Percentiles rank a stretch among this genome's conserved stretches.
These are phyloP conservation scores for Colletotrichum brevisporum DNA, from an alignment of 2,329 filamentous ascomycete species.

Conservation along the genomic window DNA sequence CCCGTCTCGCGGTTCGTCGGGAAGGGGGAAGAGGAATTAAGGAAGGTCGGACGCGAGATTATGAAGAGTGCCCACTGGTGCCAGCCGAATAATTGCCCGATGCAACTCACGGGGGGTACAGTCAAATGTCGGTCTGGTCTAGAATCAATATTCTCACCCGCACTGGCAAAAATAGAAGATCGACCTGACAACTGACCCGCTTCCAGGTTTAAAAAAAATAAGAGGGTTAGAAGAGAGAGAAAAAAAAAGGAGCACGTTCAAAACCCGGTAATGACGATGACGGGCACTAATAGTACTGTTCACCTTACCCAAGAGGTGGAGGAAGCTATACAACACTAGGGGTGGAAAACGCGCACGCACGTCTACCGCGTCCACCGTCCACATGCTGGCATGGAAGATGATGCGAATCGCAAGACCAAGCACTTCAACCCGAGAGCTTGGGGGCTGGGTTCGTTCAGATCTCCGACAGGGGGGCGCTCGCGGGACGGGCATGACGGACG, in stretches of 20 bases:
- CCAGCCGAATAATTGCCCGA: neutral
- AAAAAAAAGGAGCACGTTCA: neutral
- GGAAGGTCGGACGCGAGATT: constrained; percentile 18
- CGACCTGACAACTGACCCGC: constrained; percentile 6
- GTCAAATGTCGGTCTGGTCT: constrained; percentile 10
- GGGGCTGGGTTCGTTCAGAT: constrained; percentile 27
- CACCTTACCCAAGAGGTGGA: constrained; percentile 5
- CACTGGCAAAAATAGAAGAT: constrained; percentile 10
- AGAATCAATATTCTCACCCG: neutral
- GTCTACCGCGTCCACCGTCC: constrained; percentile 15
- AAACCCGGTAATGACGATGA: constrained; percentile 19
- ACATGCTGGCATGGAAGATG: constrained; percentile 20
- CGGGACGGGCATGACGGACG: constrained; percentile 1
- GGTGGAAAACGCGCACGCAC: constrained; percentile 9
- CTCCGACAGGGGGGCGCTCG: constrained; percentile 23
- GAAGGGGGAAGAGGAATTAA: constrained; percentile 24
- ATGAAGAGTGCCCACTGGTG: neutral
- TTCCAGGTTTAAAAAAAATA: too few species aligned
- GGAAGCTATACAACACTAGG: neutral
- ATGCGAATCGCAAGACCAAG: constrained; percentile 24
- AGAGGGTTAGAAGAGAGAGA: neutral
- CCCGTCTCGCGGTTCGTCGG: constrained; percentile 15
- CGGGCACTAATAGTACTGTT: neutral
- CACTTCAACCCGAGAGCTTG: constrained; percentile 30
- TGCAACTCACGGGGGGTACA: neutral